Evolutionary conservation across 2,329 filamentous ascomycete genomes (phyloP).

Genomic region (Clarireedia hainanense): DNA sequence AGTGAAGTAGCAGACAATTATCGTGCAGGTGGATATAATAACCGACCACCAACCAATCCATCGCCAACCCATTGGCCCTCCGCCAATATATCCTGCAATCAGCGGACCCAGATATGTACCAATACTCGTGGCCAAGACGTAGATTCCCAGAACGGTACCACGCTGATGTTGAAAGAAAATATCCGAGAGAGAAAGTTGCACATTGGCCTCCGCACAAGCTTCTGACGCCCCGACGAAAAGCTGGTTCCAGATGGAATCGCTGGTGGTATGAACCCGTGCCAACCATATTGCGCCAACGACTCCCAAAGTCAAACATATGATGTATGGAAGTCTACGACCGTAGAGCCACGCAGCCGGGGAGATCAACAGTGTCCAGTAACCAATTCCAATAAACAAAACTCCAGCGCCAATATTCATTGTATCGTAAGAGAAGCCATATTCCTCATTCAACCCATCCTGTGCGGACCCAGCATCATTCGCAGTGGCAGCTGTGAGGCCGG

Average conservation of each 20-base stretch:
- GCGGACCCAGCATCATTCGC: constrained; percentile 48
- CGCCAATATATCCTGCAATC: constrained; percentile 43
- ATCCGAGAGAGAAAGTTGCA: constrained; percentile 49
- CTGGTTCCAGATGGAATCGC: constrained; percentile 46
- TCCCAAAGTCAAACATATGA: constrained; percentile 42
- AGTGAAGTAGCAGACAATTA: constrained; percentile 42
- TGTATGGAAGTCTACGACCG: constrained; percentile 45
- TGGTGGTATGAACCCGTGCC: constrained; percentile 34
- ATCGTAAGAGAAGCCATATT: constrained; percentile 43
- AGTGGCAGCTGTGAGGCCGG: constrained; percentile 46
- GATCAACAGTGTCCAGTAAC: constrained; percentile 46
- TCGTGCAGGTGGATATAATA: constrained; percentile 40
- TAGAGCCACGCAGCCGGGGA: constrained; percentile 47
- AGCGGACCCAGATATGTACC: constrained; percentile 49
- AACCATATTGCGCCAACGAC: constrained; percentile 47
- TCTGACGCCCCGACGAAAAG: constrained; percentile 51
- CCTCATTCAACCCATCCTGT: constrained; percentile 39
- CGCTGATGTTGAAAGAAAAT: constrained; percentile 51
- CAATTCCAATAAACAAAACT: constrained; percentile 47
- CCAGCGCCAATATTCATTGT: constrained; percentile 50
- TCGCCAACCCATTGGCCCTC: constrained; percentile 42
- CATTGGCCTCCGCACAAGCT: constrained; percentile 47
- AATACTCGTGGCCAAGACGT: constrained; percentile 46
- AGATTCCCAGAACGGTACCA: constrained; percentile 45
- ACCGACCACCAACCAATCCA: constrained; percentile 46